phyloP scores from a whole-genome alignment of 2,329 filamentous ascomycete species.

The Stagonosporopsis cucurbitacearum region DNA sequence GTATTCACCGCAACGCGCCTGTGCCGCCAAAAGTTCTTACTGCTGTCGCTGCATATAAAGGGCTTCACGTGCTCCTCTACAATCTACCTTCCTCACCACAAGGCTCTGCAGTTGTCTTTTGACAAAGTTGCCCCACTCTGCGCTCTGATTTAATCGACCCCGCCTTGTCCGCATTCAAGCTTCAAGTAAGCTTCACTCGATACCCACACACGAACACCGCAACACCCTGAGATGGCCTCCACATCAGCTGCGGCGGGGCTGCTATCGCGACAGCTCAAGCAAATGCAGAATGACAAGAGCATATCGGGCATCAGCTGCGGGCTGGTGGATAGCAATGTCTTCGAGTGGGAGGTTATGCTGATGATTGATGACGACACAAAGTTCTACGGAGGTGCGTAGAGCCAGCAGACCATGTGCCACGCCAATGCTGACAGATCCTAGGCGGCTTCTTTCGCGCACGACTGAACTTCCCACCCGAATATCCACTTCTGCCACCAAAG shows the following conservation, averaged over 20 bases:
- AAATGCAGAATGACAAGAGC: constrained; percentile 91
- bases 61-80: constrained; percentile 6
- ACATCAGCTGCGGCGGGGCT: constrained; percentile 70
- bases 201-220: constrained; percentile 18
- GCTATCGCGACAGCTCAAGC: constrained; percentile 84
- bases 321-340: constrained; percentile 83
- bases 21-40: constrained; percentile 11
- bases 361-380: constrained; percentile 97
- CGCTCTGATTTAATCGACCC: constrained; percentile 7
- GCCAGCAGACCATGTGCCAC: too few species aligned
- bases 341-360: constrained; percentile 98
- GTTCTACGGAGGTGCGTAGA: constrained; percentile 81
- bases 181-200: constrained; percentile 11
- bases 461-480: constrained; percentile 93
- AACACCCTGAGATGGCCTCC: constrained; percentile 38
- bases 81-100: background rate
- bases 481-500: constrained; percentile 91
- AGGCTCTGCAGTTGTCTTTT: constrained; percentile 1
- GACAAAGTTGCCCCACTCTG: constrained; percentile 2
- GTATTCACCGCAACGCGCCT: constrained; percentile 25
- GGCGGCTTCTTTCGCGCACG: constrained; percentile 95
- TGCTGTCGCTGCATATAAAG: background rate
- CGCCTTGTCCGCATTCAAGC: constrained; percentile 7
- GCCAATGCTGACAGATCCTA: constrained; percentile 26
- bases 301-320: constrained; percentile 95